Base-by-base conservation (phyloP, 2,329 filamentous ascomycete species). In the Stylonectria norvegica region DNA sequence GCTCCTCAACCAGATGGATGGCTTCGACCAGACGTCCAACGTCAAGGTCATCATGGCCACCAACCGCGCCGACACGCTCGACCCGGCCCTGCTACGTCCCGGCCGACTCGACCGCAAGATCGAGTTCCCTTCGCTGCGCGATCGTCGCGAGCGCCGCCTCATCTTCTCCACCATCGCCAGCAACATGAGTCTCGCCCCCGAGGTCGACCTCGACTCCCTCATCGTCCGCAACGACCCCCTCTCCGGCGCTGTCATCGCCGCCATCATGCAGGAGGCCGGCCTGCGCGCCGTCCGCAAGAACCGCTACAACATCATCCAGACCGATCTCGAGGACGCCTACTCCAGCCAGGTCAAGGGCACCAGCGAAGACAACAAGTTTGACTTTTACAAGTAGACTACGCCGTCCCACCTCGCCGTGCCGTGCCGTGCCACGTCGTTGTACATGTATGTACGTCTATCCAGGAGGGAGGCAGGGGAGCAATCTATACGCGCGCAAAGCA, bases 41-140 rank as follows among this genome's bases (percentile, higher is more conserved):
- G 93, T 98, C 69, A 98, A 98, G 75, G 93, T 98, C 64, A 98
- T 98, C 72, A 98, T 98, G 93, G 93, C 93, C 53, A 98, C 93
- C 54, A 98, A 98, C 75, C 86, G 93, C 64, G 91, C 93, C 52
- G 93, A 97, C 67, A 98, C 93, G 5, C 78, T 98, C 51, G 93
- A 98, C 64, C 93, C 93, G 12, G 93, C 93, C 29, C 78, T 98
- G 47, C 80, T 98, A 47, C 89, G 93, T 58, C 93, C 93, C 20
- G 93, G 93, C 53, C 89, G 93, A 73, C 77, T 98, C 43, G 93
- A 98, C 69, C 80, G 93, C 62, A 98, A 98, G 78, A 98, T 98
- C 53, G 93, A 98, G 68, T 98, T 98, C 68, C 93, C 93, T n/a
- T 89, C 81, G 46, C 79, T 98, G 50, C 82, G 90, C 52, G 93